phyloP scores from a whole-genome alignment of 352 stramenopile species.

The Globisporangium irregulare region DNA sequence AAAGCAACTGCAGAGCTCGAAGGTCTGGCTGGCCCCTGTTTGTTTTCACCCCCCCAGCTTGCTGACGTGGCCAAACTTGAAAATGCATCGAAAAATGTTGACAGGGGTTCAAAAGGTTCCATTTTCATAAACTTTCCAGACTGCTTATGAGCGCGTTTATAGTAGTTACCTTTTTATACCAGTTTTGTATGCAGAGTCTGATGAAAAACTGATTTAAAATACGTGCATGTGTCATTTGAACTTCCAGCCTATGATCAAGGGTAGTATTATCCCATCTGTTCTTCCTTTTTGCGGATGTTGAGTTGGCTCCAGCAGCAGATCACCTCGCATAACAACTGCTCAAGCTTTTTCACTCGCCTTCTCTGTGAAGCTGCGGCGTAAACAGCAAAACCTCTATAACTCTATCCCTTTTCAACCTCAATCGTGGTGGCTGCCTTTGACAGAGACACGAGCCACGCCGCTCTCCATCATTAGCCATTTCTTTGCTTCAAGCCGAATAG shows the following conservation, averaged over 20 bases:
- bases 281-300: not conserved
- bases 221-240: not conserved
- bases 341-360: not conserved
- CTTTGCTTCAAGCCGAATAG: conserved; percentile 14
- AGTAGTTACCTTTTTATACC: not conserved
- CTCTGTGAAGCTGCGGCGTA: not conserved
- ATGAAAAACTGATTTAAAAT: not conserved
- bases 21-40: not conserved
- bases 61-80: no score
- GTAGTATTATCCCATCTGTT: not conserved
- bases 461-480: conserved; percentile 8
- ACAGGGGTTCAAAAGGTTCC: not conserved
- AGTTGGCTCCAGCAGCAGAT: not conserved
- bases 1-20: no score
- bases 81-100: no score
- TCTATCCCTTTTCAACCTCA: not conserved
- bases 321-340: not conserved
- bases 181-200: not conserved
- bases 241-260: not conserved
- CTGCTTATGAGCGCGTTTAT: not conserved
- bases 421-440: not conserved
- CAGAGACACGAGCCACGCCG: not conserved
- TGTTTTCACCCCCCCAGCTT: not conserved
- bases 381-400: not conserved
- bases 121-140: not conserved